Base-by-base conservation (phyloP, 306 rosid species). In the Dicorynia guianensis region DNA sequence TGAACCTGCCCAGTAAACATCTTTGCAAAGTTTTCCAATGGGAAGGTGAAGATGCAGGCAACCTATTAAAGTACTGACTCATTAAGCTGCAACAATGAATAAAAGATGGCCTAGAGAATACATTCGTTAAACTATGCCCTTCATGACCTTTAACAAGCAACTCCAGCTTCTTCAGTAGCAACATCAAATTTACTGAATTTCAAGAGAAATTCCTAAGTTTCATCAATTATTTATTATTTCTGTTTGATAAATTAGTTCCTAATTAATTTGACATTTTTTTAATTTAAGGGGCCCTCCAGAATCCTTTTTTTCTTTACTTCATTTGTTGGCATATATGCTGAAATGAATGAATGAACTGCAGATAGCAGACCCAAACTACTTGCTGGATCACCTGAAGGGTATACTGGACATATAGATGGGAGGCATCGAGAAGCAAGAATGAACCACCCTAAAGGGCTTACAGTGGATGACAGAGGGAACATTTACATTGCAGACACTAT, bases 381-480 rank as follows among this genome's bases (percentile, higher is more conserved):
- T 64, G 90, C 98, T 39, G 99, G 99, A 75, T 96, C 99, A 52
- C 53, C 89, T 8, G 99, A 96, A 80, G 99, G 99, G 62, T 82
- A 89, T 79, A 77, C 88, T 17, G 99, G 99, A 55, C 97, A 96
- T 65, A 86, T 92, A 43, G 99, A 96, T 83, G 99, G 99, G 9
- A 88, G 86, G 85, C 88, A 66, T 35, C 92, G 97, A 84, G 97
- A 92, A 64, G 92, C 99, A 67, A 92, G 99, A 86, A 70, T 96
- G 89, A 90, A 92, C 79, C 96, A 90, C 25, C 99, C 99, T 1
- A 90, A 85, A 96, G 99, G 99, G 40, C 67, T 96, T 62, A 76
- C 99, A 14, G 81, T 84, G 74, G 99, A 96, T 83, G 96, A 81
- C 56, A 84, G 82, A 40, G 99, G 99, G 63, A 96, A 96, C 63